Evolutionary conservation across 495 filamentous ascomycete genomes (phyloP).

Genomic region (Daldinia childiae): DNA sequence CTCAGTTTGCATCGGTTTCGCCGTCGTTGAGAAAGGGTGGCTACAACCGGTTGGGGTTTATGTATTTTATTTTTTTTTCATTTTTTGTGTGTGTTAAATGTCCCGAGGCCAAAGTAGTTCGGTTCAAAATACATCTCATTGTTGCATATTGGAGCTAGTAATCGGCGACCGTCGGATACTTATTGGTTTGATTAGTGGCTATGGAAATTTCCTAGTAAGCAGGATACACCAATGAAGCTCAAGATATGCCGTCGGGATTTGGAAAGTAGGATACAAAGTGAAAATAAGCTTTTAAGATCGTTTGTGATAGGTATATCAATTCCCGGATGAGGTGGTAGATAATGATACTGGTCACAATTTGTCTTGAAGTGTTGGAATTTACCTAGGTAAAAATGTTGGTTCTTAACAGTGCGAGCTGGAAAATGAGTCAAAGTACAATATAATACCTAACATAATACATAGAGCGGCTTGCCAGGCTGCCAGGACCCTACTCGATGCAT

Average conservation of each 20-base stretch:
- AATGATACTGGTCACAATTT: conserved; percentile 26
- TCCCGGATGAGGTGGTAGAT: conserved; percentile 24
- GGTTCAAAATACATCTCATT: conserved; percentile 26
- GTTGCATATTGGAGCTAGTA: conserved; percentile 38
- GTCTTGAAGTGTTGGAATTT: conserved; percentile 1
- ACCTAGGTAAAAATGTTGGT: conserved; percentile 19
- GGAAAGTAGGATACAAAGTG: conserved; percentile 22
- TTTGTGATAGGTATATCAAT: conserved; percentile 29
- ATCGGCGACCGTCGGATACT: conserved; percentile 34
- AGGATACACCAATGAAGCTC: conserved; percentile 2
- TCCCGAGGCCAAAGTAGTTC: background rate
- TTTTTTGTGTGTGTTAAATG: too few species aligned
- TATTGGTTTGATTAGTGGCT: conserved; percentile 15
- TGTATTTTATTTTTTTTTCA: too few species aligned
- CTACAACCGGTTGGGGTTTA: conserved; percentile 15
- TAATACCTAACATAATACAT: too few species aligned
- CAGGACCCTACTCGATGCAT: conserved; percentile 27
- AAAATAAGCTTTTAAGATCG: conserved; percentile 33
- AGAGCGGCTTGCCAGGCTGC: background rate
- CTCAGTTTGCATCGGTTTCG: background rate
- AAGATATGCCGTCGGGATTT: conserved; percentile 30
- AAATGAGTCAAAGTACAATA: background rate
- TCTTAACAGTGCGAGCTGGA: conserved; percentile 31
- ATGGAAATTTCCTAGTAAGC: conserved; percentile 35
- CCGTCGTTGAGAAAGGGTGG: conserved; percentile 11